A percentile compares a stretch with the other conserved stretches of the same genome.
phyloP scores from a whole-genome alignment of 2,329 filamentous ascomycete genomes.

The Aphanocladium album region DNA sequence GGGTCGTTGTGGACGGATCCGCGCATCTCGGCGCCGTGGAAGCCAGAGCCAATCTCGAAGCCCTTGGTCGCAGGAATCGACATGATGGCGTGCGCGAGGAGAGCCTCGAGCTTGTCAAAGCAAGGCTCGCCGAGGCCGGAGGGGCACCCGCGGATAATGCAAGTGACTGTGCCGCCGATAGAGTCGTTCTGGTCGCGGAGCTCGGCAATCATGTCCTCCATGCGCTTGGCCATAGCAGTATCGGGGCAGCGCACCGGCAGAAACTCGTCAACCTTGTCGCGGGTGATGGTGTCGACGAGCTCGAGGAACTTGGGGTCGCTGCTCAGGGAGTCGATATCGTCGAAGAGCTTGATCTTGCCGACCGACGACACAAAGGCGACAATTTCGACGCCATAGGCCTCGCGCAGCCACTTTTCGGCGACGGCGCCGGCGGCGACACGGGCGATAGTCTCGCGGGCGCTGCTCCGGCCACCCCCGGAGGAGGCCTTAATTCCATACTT shows the following conservation, averaged over 20 bases:
- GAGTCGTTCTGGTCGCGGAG: slow-evolving; percentile 77
- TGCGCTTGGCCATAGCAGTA: slow-evolving; percentile 52
- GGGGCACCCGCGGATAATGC: slow-evolving; percentile 82
- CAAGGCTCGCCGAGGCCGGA: slow-evolving; percentile 85
- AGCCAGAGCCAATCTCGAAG: slow-evolving; percentile 93
- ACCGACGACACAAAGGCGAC: slow-evolving; percentile 86
- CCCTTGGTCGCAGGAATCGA: slow-evolving; percentile 93
- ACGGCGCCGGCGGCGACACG: slow-evolving; percentile 88
- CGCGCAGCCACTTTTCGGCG: slow-evolving; percentile 82
- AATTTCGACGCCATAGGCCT: slow-evolving; percentile 83
- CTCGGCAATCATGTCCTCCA: slow-evolving; percentile 74
- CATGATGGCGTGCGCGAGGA: slow-evolving; percentile 88
- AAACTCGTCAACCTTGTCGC: slow-evolving; percentile 73
- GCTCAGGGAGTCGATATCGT: slow-evolving; percentile 55
- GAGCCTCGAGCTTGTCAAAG: slow-evolving; percentile 94
- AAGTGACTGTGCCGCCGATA: slow-evolving; percentile 92
- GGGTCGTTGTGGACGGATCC: slow-evolving; percentile 91
- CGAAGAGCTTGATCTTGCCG: slow-evolving; percentile 47
- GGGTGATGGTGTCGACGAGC: slow-evolving; percentile 66
- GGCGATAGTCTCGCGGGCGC: slow-evolving; percentile 91
- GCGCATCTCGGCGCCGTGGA: slow-evolving; percentile 77
- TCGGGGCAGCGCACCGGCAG: slow-evolving; percentile 86
- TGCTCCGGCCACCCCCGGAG: slow-evolving; percentile 83
- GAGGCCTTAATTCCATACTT: slow-evolving; percentile 95
- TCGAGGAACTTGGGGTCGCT: slow-evolving; percentile 75